These are phyloP conservation scores for Thyridium curvatum DNA, from an alignment of 2,329 filamentous ascomycete genomes.

Conservation along the genomic window DNA sequence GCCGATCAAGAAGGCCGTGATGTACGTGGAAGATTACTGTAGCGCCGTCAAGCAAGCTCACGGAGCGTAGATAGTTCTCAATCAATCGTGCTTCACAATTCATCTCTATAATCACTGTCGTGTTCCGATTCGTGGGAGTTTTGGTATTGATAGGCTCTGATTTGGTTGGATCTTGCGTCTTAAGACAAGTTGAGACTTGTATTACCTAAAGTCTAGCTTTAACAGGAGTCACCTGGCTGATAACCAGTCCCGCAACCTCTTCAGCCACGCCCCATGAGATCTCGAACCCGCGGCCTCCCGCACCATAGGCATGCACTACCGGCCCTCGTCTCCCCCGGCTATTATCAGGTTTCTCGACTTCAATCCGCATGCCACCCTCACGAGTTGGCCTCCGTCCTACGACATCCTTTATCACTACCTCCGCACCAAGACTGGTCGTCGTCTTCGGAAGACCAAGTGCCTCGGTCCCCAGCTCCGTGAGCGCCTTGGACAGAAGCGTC, in stretches of 20 bases:
- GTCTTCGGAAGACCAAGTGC: slow-evolving; percentile 21
- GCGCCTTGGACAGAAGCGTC: slow-evolving; percentile 29
- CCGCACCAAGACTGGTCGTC: slow-evolving; percentile 9
- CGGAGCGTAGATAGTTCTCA: too few species aligned
- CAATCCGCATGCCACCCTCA: slow-evolving; percentile 43
- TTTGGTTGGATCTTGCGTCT: too few species aligned
- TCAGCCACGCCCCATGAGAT: slow-evolving; percentile 54
- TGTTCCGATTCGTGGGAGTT: too few species aligned
- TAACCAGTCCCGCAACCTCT: slow-evolving; percentile 36
- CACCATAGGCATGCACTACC: slow-evolving; percentile 52
- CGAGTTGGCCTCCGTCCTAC: slow-evolving; percentile 40
- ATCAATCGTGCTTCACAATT: too few species aligned
- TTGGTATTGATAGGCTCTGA: too few species aligned
- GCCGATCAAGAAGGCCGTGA: background rate
- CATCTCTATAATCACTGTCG: too few species aligned
- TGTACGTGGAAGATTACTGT: slow-evolving; percentile 5
- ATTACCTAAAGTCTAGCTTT: too few species aligned
- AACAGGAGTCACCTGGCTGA: too few species aligned
- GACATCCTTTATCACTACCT: slow-evolving; percentile 21
- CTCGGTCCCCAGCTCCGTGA: too few species aligned
- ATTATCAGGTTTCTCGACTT: slow-evolving; percentile 30
- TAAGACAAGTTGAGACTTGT: too few species aligned
- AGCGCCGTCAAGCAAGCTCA: too few species aligned
- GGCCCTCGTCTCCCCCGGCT: background rate
- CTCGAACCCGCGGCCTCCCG: slow-evolving; percentile 56